Percentiles rank a stretch among this genome's conserved stretches.
Evolutionary conservation across 352 stramenopile species (phyloP).

Genomic region (Pythium rishiriense): DNA sequence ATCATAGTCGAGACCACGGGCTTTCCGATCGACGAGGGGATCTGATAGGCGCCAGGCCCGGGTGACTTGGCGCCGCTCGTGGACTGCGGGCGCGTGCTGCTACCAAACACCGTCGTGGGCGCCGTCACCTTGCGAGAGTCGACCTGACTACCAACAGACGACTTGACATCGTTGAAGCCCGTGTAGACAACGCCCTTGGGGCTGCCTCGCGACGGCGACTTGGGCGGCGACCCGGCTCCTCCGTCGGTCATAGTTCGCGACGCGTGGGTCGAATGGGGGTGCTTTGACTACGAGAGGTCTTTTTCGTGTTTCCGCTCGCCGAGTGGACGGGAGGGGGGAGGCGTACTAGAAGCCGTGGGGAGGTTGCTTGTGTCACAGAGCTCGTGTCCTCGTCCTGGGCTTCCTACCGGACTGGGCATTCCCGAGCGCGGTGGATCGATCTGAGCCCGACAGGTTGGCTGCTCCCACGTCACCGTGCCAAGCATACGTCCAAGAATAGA

Average conservation of each 20-base stretch:
- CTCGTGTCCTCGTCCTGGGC: conserved; percentile 8
- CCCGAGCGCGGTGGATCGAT: background rate
- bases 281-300: background rate
- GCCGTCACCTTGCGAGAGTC: conserved; percentile 76
- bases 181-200: conserved; percentile 34
- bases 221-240: conserved; percentile 37
- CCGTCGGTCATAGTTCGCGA: conserved; percentile 18
- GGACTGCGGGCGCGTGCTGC: conserved; percentile 49
- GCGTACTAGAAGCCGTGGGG: too few species aligned
- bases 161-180: conserved; percentile 69
- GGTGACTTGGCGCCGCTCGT: conserved; percentile 57
- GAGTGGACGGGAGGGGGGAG: background rate
- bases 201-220: conserved; percentile 39
- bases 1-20: conserved; percentile 67
- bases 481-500: background rate
- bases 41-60: conserved; percentile 63
- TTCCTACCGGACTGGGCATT: conserved; percentile 6
- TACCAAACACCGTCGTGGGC: conserved; percentile 65
- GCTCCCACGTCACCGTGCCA: background rate
- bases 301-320: conserved; percentile 14
- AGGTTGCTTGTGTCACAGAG: too few species aligned
- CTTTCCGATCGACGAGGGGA: conserved; percentile 71
- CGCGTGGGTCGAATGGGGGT: background rate
- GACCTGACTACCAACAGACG: conserved; percentile 64
- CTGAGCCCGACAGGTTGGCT: background rate